These are phyloP conservation scores for Hemileccinum impolitum DNA, from an alignment of 768 basidiomycete genomes.

Conservation along the genomic window DNA sequence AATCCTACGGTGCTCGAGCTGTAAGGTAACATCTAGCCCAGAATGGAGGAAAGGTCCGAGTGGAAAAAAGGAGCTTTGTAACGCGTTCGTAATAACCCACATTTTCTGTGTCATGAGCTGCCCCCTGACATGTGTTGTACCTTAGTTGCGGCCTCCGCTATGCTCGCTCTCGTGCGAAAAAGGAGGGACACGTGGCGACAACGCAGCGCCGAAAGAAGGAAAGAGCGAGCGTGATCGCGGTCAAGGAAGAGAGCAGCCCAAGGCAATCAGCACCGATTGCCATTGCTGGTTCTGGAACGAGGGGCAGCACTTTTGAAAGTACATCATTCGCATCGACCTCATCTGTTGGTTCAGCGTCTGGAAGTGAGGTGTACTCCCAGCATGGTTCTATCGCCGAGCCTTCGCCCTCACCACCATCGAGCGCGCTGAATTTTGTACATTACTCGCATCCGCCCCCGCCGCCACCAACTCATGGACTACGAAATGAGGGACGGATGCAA, in stretches of 20 bases:
- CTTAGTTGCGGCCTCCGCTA: conserved; percentile 79
- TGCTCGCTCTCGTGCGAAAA: conserved; percentile 85
- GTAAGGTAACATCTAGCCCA: conserved; percentile 77
- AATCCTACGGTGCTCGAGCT: conserved; percentile 71
- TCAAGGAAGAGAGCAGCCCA: conserved; percentile 26
- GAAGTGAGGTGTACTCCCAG: conserved; percentile 53
- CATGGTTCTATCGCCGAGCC: conserved; percentile 43
- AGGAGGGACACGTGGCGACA: conserved; percentile 59
- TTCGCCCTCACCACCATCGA: conserved; percentile 67
- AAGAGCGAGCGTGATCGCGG: conserved; percentile 34
- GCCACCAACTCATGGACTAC: conserved; percentile 33
- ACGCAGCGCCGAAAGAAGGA: conserved; percentile 61
- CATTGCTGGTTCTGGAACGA: conserved; percentile 45
- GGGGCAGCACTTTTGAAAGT: conserved; percentile 46
- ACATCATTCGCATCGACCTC: conserved; percentile 46
- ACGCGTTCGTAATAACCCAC: conserved; percentile 63
- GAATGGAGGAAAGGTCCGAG: conserved; percentile 92
- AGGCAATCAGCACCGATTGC: conserved; percentile 35
- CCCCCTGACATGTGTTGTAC: conserved; percentile 22
- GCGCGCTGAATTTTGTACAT: conserved; percentile 54
- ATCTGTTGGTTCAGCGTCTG: conserved; percentile 53
- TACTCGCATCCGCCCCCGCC: conserved; percentile 42
- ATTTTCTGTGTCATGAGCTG: conserved; percentile 11
- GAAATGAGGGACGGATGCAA: conserved; percentile 29
- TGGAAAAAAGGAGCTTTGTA: conserved; percentile 89